Evolutionary conservation across 1,284 basidiomycete species (phyloP), one percentile per base, ranked within the genome.

Genomic region (Golubevia pallescens): DNA sequence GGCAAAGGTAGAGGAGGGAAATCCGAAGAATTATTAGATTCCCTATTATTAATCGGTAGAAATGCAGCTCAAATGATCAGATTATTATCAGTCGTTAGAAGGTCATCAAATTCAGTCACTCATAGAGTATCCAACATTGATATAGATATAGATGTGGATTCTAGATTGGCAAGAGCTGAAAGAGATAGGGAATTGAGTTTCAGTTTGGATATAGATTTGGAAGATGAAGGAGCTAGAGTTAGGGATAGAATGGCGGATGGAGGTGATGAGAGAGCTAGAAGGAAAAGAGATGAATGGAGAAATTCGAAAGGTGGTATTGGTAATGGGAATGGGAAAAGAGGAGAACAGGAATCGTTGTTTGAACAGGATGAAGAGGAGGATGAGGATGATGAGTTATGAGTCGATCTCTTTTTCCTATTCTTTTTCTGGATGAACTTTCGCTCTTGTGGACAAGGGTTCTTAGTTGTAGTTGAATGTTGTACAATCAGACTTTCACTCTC

Each of bases 61-160:
- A 85, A 85, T 34, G 78, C 76, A 1, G 69, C 81, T 16, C 82
- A 85, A 63, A 74, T 77, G 14, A 52, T 78, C n/a, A 69, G 82
- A 7, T 65, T 85, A 13, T 65, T 85, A 0, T 70, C 74, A 32
- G 81, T 85, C 32, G 75, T 85, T 2, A 70, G 82, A 20, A 67
- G 82, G 58, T 73, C 69, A 3, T 71, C 76, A 1, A 68, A 69
- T 56, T 80, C 75, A 32, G 81, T 81, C 1, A 73, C 75, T 2
- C 69, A 67, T 24, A 58, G 80, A 48, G 78, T 80, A 13, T 65
- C 74, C 2, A 62, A 72, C n/a, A 83, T 83, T 58, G 78, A 84
- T 53, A 63, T 75, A 55, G 57, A n/a, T 42, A 10, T 28, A 28
- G 55, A 10, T 10, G 14, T 20, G 55, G 8, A 1, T 57, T 7